Conservation (phyloP, 2,329 filamentous ascomycete genomes). For the Acarospora socialis region DNA sequence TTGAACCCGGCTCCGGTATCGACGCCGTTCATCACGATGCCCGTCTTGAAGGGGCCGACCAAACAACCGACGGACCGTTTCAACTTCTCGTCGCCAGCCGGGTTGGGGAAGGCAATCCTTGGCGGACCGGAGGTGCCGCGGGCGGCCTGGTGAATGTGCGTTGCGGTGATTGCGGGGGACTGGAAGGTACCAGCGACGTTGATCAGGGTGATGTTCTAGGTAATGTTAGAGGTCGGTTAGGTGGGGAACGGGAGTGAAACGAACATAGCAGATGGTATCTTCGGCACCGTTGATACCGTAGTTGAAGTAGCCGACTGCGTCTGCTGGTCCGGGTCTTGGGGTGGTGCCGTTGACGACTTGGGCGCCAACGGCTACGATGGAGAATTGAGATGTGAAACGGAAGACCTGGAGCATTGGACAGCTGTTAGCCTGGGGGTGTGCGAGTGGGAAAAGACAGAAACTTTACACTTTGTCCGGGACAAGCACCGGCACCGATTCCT, state of each 20-base stretch:
- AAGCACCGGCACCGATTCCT: no score
- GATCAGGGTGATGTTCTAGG: conserved; percentile 35
- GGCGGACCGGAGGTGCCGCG: conserved; percentile 36
- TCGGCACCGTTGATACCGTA: conserved; percentile 33
- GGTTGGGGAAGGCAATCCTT: conserved; percentile 39
- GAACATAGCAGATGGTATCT: conserved; percentile 27
- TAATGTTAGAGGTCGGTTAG: conserved; percentile 1
- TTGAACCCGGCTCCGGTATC: conserved; percentile 36
- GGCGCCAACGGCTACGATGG: conserved; percentile 34
- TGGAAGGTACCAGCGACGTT: conserved; percentile 37
- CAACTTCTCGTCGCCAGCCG: conserved; percentile 24
- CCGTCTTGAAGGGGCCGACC: conserved; percentile 31
- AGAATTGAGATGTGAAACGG: conserved; percentile 36
- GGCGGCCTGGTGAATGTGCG: conserved; percentile 39
- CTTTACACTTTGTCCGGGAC: no score
- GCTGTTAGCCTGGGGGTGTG: no score
- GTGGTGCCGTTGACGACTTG: conserved; percentile 34
- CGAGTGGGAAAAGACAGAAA: conserved; percentile 2
- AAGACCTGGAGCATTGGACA: conserved; percentile 3
- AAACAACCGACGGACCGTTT: conserved; percentile 15
- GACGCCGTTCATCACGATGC: conserved; percentile 25
- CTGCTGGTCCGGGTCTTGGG: conserved; percentile 24
- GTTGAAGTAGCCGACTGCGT: conserved; percentile 35
- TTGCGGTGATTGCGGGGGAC: conserved; percentile 38
- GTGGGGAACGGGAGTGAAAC: not conserved